A percentile compares a stretch with the other conserved stretches of the same genome.
These are phyloP conservation scores for Eucalyptus paniculata DNA, from an alignment of 345 rosid species.

Conservation along the genomic window DNA sequence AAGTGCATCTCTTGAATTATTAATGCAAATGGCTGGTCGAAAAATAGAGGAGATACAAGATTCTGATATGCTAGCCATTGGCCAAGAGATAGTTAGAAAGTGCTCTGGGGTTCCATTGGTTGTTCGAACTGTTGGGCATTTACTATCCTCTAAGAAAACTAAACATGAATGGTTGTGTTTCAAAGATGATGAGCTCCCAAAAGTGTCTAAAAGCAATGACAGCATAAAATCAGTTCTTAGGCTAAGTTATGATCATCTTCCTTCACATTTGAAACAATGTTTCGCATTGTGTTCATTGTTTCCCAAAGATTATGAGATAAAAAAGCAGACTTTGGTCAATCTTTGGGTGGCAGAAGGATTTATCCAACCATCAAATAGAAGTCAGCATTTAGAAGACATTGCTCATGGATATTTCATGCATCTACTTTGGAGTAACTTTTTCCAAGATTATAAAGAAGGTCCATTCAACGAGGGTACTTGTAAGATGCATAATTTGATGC, in stretches of 20 bases:
- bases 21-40: accelerated
- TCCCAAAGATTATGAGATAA: accelerated
- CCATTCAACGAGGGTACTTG: too few species aligned
- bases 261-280: not conserved
- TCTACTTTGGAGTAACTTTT: not conserved
- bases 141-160: accelerated
- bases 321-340: accelerated
- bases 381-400: not conserved
- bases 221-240: accelerated
- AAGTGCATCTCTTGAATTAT: accelerated
- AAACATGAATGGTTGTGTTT: accelerated
- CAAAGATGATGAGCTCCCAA: accelerated
- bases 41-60: accelerated
- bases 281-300: not conserved
- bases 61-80: accelerated
- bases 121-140: not conserved
- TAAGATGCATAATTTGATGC: not conserved
- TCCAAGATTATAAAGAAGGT: too few species aligned
- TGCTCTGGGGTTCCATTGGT: accelerated
- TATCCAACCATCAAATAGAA: accelerated
- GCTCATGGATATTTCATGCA: not conserved
- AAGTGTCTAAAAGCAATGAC: accelerated
- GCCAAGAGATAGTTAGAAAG: accelerated
- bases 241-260: not conserved
- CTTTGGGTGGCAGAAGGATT: not conserved